A percentile compares a stretch with the other conserved stretches of the same genome.
phyloP scores from a whole-genome alignment of 169 alveolate genomes.

The Plasmodium gonderi region DNA sequence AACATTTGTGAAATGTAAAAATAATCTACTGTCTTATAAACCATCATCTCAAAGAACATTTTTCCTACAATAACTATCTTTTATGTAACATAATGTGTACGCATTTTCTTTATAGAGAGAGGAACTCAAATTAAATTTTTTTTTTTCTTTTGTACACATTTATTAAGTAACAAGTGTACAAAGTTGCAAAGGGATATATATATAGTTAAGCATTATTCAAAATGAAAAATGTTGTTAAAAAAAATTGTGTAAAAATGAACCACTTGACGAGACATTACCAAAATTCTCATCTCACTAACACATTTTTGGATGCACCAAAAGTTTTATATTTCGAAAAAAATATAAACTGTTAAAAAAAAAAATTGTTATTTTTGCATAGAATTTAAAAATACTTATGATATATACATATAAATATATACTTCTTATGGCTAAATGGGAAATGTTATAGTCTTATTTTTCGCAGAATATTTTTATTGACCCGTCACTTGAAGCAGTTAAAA shows the following conservation, averaged over 20 bases:
- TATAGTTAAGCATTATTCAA: neutral
- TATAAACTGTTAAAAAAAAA: too few species aligned
- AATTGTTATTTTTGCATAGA: neutral
- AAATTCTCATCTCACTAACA: neutral
- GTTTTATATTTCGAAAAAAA: neutral
- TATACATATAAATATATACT: neutral
- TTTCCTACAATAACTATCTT: neutral
- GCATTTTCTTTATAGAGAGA: neutral
- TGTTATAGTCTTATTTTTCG: slow-evolving; percentile 13
- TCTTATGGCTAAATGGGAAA: neutral
- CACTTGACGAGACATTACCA: neutral
- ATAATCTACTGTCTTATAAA: neutral
- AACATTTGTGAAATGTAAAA: neutral
- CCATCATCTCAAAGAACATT: neutral
- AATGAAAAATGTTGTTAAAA: neutral
- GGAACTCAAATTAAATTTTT: neutral
- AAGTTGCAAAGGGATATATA: neutral
- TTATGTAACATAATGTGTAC: neutral
- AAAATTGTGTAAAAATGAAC: neutral
- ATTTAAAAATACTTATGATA: neutral
- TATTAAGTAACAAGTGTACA: neutral
- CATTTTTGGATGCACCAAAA: neutral
- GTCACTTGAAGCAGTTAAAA: slow-evolving; percentile 46
- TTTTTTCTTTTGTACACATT: neutral
- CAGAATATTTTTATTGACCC: slow-evolving; percentile 36